Evolutionary conservation across 345 rosid genomes (phyloP), one percentile per base, ranked within the genome.

Genomic region (Combretum micranthum): DNA sequence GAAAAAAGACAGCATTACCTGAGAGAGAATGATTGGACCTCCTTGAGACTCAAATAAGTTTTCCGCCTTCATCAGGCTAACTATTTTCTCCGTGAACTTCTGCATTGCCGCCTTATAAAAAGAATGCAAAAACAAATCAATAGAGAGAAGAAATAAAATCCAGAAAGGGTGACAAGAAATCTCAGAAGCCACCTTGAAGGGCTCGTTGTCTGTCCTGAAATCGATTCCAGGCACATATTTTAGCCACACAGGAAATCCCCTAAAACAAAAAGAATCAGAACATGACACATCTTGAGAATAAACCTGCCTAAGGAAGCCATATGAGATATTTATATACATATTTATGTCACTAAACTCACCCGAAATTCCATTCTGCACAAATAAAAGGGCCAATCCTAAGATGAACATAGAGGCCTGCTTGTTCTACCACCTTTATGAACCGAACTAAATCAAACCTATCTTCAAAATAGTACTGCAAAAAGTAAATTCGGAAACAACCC

Each of bases 331-430:
- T n/a, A 39, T 47, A 50, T 16, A 44, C 4, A 16, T 2, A 4
- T 15, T 13, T 54, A 12, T 26, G 18, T 18, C n/a, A 32, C 13
- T 20, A 16, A n/a, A n/a, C n/a, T 39, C 50, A 79, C 81, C 84
- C 84, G 18, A 70, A 73, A 58, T 63, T 56, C 84, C 84, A 79
- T 64, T 79, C 81, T 1, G 66, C 47, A 17, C 73, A 67, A 21
- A 76, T 68, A 10, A 67, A 79, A 8, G 84, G 84, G 16, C 84
- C 79, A n/a, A 79, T 73, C 48, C 84, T 69, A 12, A 79, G 77
- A 61, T 67, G 67, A 43, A 55, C 77, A 47, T 73, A 76, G 45
- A 76, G 70, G 37, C 84, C 84, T 17, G 68, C 72, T 22, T 63
- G 70, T 44, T 73, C 63, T 42, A 79, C 70, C 67, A 70, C 57